Evolutionary conservation across 169 alveolate genomes (phyloP), one percentile per base, ranked within the genome.

Genomic region (Eimeria necatrix): DNA sequence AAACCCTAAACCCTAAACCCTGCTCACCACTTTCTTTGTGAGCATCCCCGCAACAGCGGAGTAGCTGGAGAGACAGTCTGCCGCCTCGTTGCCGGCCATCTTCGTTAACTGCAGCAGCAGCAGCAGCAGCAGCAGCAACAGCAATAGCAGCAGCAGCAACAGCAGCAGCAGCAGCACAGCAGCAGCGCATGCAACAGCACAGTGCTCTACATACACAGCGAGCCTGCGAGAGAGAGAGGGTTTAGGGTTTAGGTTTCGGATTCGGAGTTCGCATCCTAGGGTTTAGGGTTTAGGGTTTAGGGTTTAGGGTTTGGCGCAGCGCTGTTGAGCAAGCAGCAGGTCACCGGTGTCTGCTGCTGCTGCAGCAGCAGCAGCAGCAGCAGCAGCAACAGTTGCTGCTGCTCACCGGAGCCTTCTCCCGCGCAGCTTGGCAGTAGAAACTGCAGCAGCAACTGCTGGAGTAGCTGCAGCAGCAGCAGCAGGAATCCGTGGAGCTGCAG

Each of bases 31-130:
- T 88, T 88, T 88, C 87, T 71, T 88, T 41, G 94, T 76, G 8
- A 88, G 74, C 51, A 88, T 24, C 78, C 94, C 94, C 48, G 94
- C 94, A 22, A 88, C 94, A 26, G 94, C 60, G 87, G 94, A 74
- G 76, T 68, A 88, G 32, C 70, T 59, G 64, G 94, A 70, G 24
- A 88, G 86, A 49, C 87, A 88, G 73, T 88, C 94, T 3, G 71
- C 51, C 26, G 56, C 56, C 41, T 56, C 87, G 87, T 22, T 32
- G 7, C 94, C 94, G 6, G 49, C 53, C 88, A 78, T 78, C 70
- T 49, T 78, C 41, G 73, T 48, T 68, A 32, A 3, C 78, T 68
- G 85, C 85, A 73, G 85, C 85, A 73, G 85, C 83, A 71, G 83
- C 83, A 71, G 49, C 83, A 71, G 83, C 83, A 71, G 83, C 83